Conservation (phyloP, 2,329 filamentous ascomycete species). For the Metarhizium album region DNA sequence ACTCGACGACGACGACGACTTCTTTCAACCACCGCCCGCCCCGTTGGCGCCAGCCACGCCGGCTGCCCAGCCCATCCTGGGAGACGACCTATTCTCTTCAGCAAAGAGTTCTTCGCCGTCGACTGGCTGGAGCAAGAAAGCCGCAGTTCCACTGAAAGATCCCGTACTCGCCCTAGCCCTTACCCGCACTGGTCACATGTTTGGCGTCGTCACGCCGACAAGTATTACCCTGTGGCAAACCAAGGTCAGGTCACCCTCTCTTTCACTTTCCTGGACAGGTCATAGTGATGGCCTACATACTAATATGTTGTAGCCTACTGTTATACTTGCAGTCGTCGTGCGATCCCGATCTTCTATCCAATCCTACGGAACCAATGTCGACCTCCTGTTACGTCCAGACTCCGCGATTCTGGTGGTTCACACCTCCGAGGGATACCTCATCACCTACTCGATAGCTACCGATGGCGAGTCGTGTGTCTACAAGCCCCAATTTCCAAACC, state of each 20-base stretch:
- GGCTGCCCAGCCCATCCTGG: slow-evolving; percentile 47
- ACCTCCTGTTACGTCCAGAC: slow-evolving; percentile 80
- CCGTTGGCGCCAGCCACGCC: slow-evolving; percentile 47
- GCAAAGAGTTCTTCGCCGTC: slow-evolving; percentile 8
- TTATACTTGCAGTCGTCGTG: slow-evolving; percentile 73
- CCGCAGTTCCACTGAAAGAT: slow-evolving; percentile 40
- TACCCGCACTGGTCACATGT: slow-evolving; percentile 68
- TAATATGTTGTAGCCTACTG: slow-evolving; percentile 56
- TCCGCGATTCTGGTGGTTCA: slow-evolving; percentile 86
- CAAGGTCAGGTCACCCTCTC: slow-evolving; percentile 50
- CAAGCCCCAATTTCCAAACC: slow-evolving; percentile 65
- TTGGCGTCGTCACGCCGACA: slow-evolving; percentile 76
- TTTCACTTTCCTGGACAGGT: background rate
- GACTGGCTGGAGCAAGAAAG: slow-evolving; percentile 16
- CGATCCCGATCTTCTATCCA: slow-evolving; percentile 71
- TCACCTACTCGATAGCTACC: slow-evolving; percentile 85
- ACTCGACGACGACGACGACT: slow-evolving; percentile 26
- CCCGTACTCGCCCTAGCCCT: slow-evolving; percentile 65
- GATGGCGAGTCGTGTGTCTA: slow-evolving; percentile 78
- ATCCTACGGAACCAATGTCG: slow-evolving; percentile 75
- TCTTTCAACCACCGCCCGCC: slow-evolving; percentile 28
- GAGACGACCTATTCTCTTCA: slow-evolving; percentile 29
- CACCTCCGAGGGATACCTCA: slow-evolving; percentile 75
- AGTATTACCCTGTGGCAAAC: slow-evolving; percentile 95
- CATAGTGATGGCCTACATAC: background rate